A percentile compares a stretch with the other conserved stretches of the same genome.
Evolutionary conservation across 192 early-diverging fungal species (phyloP).

Genomic region (Entophlyctis luteolus): DNA sequence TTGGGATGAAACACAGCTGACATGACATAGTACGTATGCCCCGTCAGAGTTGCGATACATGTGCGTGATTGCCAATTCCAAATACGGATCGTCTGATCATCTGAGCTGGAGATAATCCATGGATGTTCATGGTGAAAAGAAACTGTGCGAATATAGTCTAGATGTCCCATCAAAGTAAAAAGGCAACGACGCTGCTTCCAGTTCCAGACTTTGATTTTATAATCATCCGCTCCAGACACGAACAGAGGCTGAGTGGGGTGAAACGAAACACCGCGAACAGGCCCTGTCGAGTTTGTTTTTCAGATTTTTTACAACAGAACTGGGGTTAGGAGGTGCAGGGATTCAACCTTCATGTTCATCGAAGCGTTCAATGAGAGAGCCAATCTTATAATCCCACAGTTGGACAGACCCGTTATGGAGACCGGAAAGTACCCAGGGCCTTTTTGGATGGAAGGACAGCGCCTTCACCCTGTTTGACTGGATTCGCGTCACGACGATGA

Average conservation of each 20-base stretch:
- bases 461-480: slow-evolving; percentile 89
- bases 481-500: not conserved
- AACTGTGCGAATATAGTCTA: slow-evolving; percentile 96
- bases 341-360: slow-evolving; percentile 96
- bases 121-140: slow-evolving; percentile 97
- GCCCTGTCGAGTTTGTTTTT: slow-evolving; percentile 56
- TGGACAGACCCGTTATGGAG: slow-evolving; percentile 97
- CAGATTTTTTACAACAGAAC: not conserved
- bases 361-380: slow-evolving; percentile 93
- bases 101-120: slow-evolving; percentile 94
- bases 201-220: slow-evolving; percentile 99
- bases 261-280: slow-evolving; percentile 94
- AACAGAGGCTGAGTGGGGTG: slow-evolving; percentile 95
- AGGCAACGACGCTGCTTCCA: slow-evolving; percentile 94
- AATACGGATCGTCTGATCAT: slow-evolving; percentile 98
- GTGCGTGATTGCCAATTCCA: slow-evolving; percentile 99
- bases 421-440: slow-evolving; percentile 96
- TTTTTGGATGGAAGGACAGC: slow-evolving; percentile 91
- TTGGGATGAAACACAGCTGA: slow-evolving; percentile 97
- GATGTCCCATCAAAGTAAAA: slow-evolving; percentile 94
- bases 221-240: slow-evolving; percentile 97
- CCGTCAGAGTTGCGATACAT: slow-evolving; percentile 95
- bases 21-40: slow-evolving; percentile 99
- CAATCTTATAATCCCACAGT: slow-evolving; percentile 99
- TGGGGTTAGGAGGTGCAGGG: not conserved